These are phyloP conservation scores for Raddia guianensis DNA, from an alignment of 176 grass and related monocot species.

Conservation along the genomic window DNA sequence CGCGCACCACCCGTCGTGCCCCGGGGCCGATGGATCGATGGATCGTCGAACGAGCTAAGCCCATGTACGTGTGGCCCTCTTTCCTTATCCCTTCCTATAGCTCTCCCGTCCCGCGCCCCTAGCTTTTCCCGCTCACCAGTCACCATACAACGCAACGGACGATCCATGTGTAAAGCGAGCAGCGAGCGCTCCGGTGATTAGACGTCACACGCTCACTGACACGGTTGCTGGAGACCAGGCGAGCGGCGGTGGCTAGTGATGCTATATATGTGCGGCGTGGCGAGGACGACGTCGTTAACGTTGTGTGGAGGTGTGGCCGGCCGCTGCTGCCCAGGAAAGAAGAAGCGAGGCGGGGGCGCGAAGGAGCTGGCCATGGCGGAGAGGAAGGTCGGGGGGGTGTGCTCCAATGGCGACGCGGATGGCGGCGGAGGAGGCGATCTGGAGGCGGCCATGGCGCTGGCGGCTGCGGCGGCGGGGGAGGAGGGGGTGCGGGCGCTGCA, in stretches of 20 bases:
- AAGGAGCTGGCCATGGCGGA: slow-evolving; percentile 16
- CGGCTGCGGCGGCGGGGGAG: slow-evolving; percentile 42
- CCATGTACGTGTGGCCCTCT: slow-evolving; percentile 79
- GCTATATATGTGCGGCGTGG: neutral
- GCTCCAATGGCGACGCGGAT: slow-evolving; percentile 11
- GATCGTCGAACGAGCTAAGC: neutral
- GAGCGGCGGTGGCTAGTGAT: no score
- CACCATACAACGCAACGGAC: slow-evolving; percentile 45
- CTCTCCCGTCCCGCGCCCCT: neutral
- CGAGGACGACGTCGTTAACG: slow-evolving; percentile 23
- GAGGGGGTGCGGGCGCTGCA: slow-evolving; percentile 73
- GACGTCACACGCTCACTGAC: slow-evolving; percentile 19
- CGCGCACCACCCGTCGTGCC: slow-evolving; percentile 34
- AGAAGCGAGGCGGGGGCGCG: neutral
- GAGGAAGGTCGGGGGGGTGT: neutral
- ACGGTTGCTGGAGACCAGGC: no score
- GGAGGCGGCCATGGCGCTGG: slow-evolving; percentile 36
- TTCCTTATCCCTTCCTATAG: slow-evolving; percentile 74
- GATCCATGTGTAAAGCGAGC: slow-evolving; percentile 29
- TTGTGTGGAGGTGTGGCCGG: slow-evolving; percentile 36
- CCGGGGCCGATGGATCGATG: neutral
- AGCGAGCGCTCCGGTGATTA: slow-evolving; percentile 6
- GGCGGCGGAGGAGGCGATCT: slow-evolving; percentile 30
- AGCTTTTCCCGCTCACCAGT: neutral
- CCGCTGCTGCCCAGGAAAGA: neutral